Conservation (phyloP, 73 alveolate genomes). For the Vitrella brassicaformis region DNA sequence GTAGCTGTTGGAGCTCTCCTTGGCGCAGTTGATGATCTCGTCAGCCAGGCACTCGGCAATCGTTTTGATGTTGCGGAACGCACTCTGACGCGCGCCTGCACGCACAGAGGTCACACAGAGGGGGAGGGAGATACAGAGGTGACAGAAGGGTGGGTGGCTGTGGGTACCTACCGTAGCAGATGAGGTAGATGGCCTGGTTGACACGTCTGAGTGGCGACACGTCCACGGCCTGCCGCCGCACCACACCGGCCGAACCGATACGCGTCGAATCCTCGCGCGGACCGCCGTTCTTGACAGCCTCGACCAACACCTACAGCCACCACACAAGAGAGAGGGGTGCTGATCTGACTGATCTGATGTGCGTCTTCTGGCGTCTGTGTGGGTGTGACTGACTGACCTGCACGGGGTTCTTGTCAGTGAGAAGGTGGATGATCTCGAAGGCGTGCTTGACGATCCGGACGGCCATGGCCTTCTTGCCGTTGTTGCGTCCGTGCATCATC, state of each 20-base stretch:
- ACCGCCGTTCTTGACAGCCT: slow-evolving; percentile 93
- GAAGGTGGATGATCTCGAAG: slow-evolving; percentile 85
- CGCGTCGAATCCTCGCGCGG: slow-evolving; percentile 98
- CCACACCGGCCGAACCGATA: slow-evolving; percentile 98
- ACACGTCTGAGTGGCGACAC: slow-evolving; percentile 98
- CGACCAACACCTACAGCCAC: too few relatives aligned
- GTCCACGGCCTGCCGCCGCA: slow-evolving; percentile 96
- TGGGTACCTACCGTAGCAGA: background rate
- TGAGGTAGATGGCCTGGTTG: slow-evolving; percentile 47
- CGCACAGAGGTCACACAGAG: background rate
- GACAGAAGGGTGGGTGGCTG: background rate
- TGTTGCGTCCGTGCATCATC: slow-evolving; percentile 66
- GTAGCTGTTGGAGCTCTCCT: slow-evolving; percentile 75
- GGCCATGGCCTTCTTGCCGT: slow-evolving; percentile 95
- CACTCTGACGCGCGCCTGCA: background rate
- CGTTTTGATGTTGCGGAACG: slow-evolving; percentile 87
- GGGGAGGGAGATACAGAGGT: background rate
- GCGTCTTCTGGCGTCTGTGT: too few relatives aligned
- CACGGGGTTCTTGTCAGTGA: slow-evolving; percentile 92
- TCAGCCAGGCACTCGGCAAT: slow-evolving; percentile 96
- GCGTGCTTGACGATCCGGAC: slow-evolving; percentile 91
- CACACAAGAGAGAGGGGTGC: too few relatives aligned
- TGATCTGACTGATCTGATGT: too few relatives aligned
- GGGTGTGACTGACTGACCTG: too few relatives aligned
- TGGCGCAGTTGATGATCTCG: slow-evolving; percentile 89